Percentiles rank a stretch among this genome's conserved stretches.
phyloP scores from a whole-genome alignment of 2,329 filamentous ascomycete species.

The Beauveria medogensis region DNA sequence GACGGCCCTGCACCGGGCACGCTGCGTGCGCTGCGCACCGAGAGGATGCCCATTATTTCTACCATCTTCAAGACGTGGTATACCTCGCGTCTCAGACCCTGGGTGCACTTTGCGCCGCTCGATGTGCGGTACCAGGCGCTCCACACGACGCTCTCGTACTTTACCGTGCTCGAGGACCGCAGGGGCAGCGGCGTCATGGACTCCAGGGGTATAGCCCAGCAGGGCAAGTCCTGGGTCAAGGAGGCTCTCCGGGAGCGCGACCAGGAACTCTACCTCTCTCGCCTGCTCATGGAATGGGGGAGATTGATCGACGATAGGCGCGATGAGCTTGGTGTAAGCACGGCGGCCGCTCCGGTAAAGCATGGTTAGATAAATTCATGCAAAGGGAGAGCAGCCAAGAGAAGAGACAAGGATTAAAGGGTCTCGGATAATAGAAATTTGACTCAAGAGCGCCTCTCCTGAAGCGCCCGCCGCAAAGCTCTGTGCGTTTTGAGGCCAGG shows the following conservation, averaged over 20 bases:
- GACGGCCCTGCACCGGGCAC: slow-evolving; percentile 54
- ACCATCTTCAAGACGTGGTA: slow-evolving; percentile 75
- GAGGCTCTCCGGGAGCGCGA: slow-evolving; percentile 60
- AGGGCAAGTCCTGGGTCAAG: slow-evolving; percentile 57
- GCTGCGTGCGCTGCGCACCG: slow-evolving; percentile 56
- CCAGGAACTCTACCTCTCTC: slow-evolving; percentile 74
- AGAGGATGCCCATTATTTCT: slow-evolving; percentile 60
- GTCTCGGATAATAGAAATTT: neutral
- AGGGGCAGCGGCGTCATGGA: slow-evolving; percentile 44
- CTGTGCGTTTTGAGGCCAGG: neutral
- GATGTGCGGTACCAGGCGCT: slow-evolving; percentile 66
- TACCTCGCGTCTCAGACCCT: slow-evolving; percentile 63
- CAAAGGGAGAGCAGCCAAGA: neutral
- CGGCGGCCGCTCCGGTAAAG: neutral
- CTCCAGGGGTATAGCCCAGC: slow-evolving; percentile 56
- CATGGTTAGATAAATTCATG: neutral
- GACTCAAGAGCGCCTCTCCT: neutral
- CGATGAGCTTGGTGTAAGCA: slow-evolving; percentile 32
- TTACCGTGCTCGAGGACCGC: slow-evolving; percentile 40
- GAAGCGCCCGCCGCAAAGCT: neutral
- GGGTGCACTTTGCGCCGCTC: slow-evolving; percentile 74
- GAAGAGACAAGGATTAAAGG: neutral
- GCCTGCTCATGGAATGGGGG: slow-evolving; percentile 70
- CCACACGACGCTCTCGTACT: slow-evolving; percentile 68
- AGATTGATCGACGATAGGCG: slow-evolving; percentile 56